Evolutionary conservation across 2,329 filamentous ascomycete species (phyloP).

Genomic region (Neonectria punicea): DNA sequence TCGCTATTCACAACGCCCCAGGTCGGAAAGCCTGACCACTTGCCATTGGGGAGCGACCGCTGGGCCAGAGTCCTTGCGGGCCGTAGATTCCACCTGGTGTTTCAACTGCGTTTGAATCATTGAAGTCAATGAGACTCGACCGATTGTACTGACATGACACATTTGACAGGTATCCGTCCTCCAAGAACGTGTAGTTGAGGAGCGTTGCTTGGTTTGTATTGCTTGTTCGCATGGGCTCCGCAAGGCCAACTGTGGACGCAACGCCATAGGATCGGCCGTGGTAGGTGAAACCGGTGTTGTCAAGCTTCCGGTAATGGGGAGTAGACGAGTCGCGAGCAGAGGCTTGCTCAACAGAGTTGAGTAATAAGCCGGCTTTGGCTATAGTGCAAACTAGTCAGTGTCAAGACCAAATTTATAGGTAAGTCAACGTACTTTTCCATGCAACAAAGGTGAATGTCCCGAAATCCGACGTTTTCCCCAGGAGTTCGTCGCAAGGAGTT

Average conservation of each 20-base stretch:
- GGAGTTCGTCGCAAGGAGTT: background rate
- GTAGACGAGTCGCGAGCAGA: background rate
- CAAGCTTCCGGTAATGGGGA: background rate
- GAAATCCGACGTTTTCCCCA: background rate
- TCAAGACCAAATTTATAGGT: background rate
- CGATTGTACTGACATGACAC: background rate
- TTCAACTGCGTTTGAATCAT: background rate
- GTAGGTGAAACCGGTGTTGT: background rate
- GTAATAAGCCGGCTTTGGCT: background rate
- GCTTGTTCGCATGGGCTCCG: background rate
- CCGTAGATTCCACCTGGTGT: slow-evolving; percentile 1
- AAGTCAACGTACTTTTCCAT: background rate
- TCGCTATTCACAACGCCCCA: background rate
- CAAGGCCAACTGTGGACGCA: background rate
- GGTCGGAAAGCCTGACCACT: background rate
- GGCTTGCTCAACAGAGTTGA: background rate
- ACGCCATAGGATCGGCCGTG: background rate
- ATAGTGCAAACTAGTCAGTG: background rate
- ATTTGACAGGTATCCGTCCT: background rate
- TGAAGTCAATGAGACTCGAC: background rate
- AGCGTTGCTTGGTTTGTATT: background rate
- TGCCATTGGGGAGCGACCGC: slow-evolving; percentile 1
- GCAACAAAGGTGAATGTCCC: background rate
- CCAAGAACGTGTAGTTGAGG: background rate
- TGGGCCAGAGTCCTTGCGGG: background rate